Conservation (phyloP, 192 early-diverging fungal genomes). For the Backusella circina region DNA sequence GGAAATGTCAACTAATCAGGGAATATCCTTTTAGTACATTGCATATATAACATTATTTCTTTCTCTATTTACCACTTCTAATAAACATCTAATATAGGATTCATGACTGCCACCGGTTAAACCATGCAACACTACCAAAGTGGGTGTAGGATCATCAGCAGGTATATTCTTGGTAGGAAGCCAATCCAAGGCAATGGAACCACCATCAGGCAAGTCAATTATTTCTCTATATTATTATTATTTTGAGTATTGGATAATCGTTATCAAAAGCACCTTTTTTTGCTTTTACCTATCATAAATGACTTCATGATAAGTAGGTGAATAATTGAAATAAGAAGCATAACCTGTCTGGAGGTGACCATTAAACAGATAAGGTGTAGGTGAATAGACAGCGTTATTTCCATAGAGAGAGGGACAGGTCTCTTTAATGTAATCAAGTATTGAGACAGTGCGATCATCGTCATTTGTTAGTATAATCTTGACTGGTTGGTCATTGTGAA, state of each 20-base stretch:
- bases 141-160: constrained; percentile 63
- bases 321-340: constrained; percentile 47
- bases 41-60: neutral
- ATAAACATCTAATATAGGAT: constrained; percentile 76
- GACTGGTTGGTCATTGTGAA: constrained; percentile 10
- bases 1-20: constrained; percentile 28
- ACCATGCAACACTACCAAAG: constrained; percentile 84
- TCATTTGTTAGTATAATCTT: neutral
- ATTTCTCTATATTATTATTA: constrained; percentile 37
- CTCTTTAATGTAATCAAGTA: constrained; percentile 32
- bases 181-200: constrained; percentile 89
- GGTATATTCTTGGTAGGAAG: constrained; percentile 53
- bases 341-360: constrained; percentile 81
- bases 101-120: constrained; percentile 92
- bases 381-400: constrained; percentile 54
- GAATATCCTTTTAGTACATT: neutral
- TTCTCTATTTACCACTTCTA: constrained; percentile 44
- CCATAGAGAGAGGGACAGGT: constrained; percentile 57
- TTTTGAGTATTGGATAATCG: neutral
- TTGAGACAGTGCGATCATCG: neutral
- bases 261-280: neutral
- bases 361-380: constrained; percentile 68
- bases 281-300: constrained; percentile 58
- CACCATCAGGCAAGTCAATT: constrained; percentile 74
- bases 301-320: constrained; percentile 35